Evolutionary conservation across 2,329 filamentous ascomycete species (phyloP).

Genomic region (Cercospora beticola): DNA sequence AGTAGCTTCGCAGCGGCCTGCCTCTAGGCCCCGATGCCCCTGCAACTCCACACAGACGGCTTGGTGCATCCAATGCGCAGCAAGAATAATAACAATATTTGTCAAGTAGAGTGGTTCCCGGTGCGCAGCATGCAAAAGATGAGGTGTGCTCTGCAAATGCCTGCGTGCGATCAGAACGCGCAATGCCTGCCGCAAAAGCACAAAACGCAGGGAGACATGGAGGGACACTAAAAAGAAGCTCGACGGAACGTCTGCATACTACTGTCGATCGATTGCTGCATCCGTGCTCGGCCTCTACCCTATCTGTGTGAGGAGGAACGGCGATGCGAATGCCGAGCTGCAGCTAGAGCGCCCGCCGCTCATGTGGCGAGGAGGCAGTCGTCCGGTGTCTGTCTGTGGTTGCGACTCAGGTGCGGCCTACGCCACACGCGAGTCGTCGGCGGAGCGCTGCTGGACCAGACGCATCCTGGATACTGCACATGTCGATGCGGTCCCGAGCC

Average conservation of each 20-base stretch:
- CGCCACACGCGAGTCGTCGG: neutral
- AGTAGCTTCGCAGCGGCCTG: neutral
- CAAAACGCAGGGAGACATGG: neutral
- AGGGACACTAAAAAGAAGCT: neutral
- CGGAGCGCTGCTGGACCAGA: neutral
- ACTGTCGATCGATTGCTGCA: conserved; percentile 6
- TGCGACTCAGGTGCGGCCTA: neutral
- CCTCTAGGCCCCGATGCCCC: neutral
- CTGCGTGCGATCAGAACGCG: neutral
- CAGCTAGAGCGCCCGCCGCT: neutral
- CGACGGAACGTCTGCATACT: neutral
- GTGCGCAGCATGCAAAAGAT: neutral
- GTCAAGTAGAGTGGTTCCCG: neutral
- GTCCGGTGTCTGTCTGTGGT: neutral
- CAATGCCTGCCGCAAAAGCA: neutral
- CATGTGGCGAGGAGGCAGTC: neutral
- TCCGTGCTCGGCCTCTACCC: neutral
- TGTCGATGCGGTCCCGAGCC: neutral
- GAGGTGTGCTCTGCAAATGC: neutral
- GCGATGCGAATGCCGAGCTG: conserved; percentile 7
- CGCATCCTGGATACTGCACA: neutral
- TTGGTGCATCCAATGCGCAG: neutral
- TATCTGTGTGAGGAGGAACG: neutral
- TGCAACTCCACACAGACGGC: neutral
- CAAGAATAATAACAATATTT: neutral